phyloP scores from a whole-genome alignment of 2,329 filamentous ascomycete genomes.

The Cercospora sp. region DNA sequence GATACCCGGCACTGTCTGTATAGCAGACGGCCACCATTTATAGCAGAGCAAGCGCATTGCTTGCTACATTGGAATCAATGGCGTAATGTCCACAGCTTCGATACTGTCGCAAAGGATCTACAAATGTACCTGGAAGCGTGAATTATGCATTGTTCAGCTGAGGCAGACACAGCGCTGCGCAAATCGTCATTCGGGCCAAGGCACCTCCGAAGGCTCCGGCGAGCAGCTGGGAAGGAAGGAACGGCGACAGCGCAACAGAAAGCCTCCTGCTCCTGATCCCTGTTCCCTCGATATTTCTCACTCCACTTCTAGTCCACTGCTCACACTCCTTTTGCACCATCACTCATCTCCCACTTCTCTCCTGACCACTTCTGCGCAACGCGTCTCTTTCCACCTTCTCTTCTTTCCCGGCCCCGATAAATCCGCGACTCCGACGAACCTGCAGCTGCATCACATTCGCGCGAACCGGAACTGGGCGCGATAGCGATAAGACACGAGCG shows the following conservation, averaged over 20 bases:
- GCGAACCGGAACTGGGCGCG: neutral
- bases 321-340: neutral
- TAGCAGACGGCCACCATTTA: neutral
- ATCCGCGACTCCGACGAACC: neutral
- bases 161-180: neutral
- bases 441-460: neutral
- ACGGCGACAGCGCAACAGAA: neutral
- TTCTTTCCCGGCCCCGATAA: neutral
- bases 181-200: neutral
- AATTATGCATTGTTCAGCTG: neutral
- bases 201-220: conserved; percentile 2
- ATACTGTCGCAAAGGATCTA: neutral
- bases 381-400: neutral
- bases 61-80: neutral
- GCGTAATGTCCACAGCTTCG: neutral
- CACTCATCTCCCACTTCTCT: neutral
- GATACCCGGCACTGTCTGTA: conserved; percentile 16
- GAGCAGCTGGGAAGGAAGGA: neutral
- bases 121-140: neutral
- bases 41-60: neutral
- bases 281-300: neutral
- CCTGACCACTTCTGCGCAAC: neutral
- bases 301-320: neutral
- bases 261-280: conserved; percentile 1
- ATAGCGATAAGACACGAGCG: conserved; percentile 6